These are phyloP conservation scores for Aspergillus diversus DNA, from an alignment of 495 filamentous ascomycete species.

Conservation along the genomic window DNA sequence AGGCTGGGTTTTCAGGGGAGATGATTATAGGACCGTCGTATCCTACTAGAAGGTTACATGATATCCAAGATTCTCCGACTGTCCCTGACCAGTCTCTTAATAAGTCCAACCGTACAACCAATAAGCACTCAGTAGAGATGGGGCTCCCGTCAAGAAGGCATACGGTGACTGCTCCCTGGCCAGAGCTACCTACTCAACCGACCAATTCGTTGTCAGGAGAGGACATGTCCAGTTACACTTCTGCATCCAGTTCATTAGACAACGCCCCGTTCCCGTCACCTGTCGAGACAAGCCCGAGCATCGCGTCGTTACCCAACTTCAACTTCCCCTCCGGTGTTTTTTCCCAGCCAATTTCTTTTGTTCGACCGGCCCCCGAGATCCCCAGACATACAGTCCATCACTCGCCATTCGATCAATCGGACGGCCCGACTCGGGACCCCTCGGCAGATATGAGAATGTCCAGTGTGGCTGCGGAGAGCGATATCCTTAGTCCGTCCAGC, in stretches of 20 bases:
- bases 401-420: conserved; percentile 11
- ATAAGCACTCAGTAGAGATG: conserved; percentile 28
- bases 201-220: conserved; percentile 22
- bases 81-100: conserved; percentile 30
- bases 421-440: conserved; percentile 23
- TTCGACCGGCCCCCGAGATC: conserved; percentile 36
- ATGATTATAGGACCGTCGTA: conserved; percentile 27
- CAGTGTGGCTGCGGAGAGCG: conserved; percentile 6
- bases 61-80: conserved; percentile 34
- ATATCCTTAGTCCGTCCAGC: conserved; percentile 16
- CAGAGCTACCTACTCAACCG: conserved; percentile 27
- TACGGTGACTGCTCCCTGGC: conserved; percentile 29
- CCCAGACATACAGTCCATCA: conserved; percentile 20
- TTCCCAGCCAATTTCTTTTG: conserved; percentile 42
- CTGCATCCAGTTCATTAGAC: conserved; percentile 28
- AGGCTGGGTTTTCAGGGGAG: conserved; percentile 18
- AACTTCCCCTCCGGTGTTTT: conserved; percentile 35
- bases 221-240: conserved; percentile 25
- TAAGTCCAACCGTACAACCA: conserved; percentile 25
- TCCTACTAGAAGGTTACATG: conserved; percentile 31
- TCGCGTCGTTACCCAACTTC: conserved; percentile 38
- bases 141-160: conserved; percentile 28
- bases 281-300: conserved; percentile 34
- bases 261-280: conserved; percentile 28
- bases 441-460: conserved; percentile 17